These are phyloP conservation scores for Omphalotus guepiniiformis DNA, from an alignment of 768 basidiomycete genomes.

Conservation along the genomic window DNA sequence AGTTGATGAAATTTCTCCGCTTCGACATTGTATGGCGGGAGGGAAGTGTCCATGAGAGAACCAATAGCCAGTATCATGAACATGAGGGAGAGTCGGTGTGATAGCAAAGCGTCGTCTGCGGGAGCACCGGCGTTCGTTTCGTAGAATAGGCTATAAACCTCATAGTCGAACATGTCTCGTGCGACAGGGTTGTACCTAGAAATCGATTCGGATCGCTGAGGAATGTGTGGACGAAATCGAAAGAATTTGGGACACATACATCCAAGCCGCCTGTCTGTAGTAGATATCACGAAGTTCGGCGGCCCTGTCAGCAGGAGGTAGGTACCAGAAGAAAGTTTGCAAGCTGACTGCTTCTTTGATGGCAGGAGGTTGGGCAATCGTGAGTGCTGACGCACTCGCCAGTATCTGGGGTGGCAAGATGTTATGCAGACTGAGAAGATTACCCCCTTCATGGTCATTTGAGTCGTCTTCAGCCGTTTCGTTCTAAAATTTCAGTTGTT, in stretches of 20 bases:
- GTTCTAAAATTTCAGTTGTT: slow-evolving; percentile 39
- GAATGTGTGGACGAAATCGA: neutral
- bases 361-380: slow-evolving; percentile 39
- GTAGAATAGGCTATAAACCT: slow-evolving; percentile 59
- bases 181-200: slow-evolving; percentile 66
- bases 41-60: slow-evolving; percentile 51
- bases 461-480: slow-evolving; percentile 56
- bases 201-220: slow-evolving; percentile 10
- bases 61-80: slow-evolving; percentile 69
- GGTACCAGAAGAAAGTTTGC: slow-evolving; percentile 62
- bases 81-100: slow-evolving; percentile 60
- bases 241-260: slow-evolving; percentile 38
- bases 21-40: slow-evolving; percentile 58
- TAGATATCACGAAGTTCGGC: slow-evolving; percentile 58
- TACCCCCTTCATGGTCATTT: slow-evolving; percentile 41
- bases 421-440: slow-evolving; percentile 43
- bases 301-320: slow-evolving; percentile 59
- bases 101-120: slow-evolving; percentile 45
- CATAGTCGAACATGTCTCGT: slow-evolving; percentile 53
- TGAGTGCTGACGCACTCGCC: slow-evolving; percentile 59
- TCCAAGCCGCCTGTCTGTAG: slow-evolving; percentile 66
- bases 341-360: slow-evolving; percentile 44
- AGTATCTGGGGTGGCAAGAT: slow-evolving; percentile 62
- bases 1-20: slow-evolving; percentile 70
- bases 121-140: slow-evolving; percentile 36